Evolutionary conservation across 805 yeast species (phyloP).

Genomic region (Metschnikowia anglica): DNA sequence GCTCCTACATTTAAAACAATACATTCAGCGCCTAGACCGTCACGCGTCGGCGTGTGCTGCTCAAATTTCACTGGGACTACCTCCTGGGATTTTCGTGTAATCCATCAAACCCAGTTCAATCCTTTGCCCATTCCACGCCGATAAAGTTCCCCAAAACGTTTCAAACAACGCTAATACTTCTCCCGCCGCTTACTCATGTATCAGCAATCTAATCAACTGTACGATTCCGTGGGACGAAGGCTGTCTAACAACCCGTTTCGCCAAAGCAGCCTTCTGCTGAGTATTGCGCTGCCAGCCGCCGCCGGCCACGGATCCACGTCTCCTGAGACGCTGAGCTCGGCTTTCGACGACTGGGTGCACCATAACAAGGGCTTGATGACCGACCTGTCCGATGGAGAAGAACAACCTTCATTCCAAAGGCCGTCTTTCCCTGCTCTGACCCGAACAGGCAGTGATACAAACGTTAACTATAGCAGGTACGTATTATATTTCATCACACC

Average conservation of each 20-base stretch:
- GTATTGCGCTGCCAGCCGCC: slow-evolving; percentile 7
- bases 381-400: slow-evolving; percentile 44
- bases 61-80: slow-evolving; percentile 5
- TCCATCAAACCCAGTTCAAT: not conserved
- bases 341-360: slow-evolving; percentile 60
- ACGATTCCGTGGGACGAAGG: slow-evolving; percentile 40
- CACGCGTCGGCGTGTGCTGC: slow-evolving; percentile 14
- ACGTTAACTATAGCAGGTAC: slow-evolving; percentile 35
- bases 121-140: not conserved
- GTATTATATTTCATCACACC: slow-evolving; percentile 18
- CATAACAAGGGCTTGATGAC: slow-evolving; percentile 42
- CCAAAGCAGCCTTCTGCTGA: slow-evolving; percentile 21
- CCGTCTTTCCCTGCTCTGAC: slow-evolving; percentile 30
- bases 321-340: slow-evolving; percentile 17
- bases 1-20: not conserved
- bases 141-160: not conserved
- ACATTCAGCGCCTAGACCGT: slow-evolving; percentile 1
- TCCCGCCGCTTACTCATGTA: slow-evolving; percentile 31
- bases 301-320: slow-evolving; percentile 7
- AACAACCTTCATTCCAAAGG: slow-evolving; percentile 25
- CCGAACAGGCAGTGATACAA: slow-evolving; percentile 37
- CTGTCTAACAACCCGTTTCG: slow-evolving; percentile 75
- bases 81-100: not conserved
- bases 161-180: not conserved
- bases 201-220: slow-evolving; percentile 37